Base-by-base conservation (phyloP, 345 rosid genomes). In the Eucalyptus paniculata region DNA sequence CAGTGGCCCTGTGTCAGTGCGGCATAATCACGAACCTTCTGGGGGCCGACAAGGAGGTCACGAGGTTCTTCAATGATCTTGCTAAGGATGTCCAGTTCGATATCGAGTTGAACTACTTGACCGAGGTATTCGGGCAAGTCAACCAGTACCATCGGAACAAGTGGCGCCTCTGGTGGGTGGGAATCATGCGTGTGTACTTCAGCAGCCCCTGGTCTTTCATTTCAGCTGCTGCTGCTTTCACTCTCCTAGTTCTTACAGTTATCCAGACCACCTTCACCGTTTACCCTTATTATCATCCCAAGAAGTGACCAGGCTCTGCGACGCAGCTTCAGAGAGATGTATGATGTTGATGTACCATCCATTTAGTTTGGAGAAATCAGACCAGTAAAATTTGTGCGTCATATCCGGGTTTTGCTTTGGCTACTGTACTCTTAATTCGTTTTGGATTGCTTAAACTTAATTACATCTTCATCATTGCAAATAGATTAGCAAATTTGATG, bases 71-170 rank as follows among this genome's bases (percentile, higher is more conserved):
- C 11, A 2, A 2, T 16, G 40, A 65, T n/a, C 77, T 65, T 0
- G 37, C 37, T 0, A 65, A 65, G 37, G 77, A 65, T n/a, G 77
- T 65, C 77, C 3, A 3, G 6, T n/a, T 65, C 21, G 11, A n/a
- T n/a, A 4, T n/a, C 21, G 1, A 8, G 21, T 1, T 5, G 10
- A n/a, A 3, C 21, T 17, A 65, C 40, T 4, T n/a, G 21, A 2
- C 21, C 6, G 10, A 8, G 40, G 0, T 65, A 16, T 65, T 65
- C 11, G 40, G 21, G 40, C 3, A 16, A 65, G 77, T 8, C 5
- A n/a, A 0, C 77, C 40, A 3, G 12, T n/a, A n/a, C 9, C 40
- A 1, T 9, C 21, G 11, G 10, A n/a, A 65, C 21, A n/a, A 7
- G 21, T 15, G 77, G 77, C 19, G 10, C 3, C 0, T 65, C 8